Evolutionary conservation across 768 basidiomycete species (phyloP), one percentile per base, ranked within the genome.

Genomic region (Boletus insuetus): DNA sequence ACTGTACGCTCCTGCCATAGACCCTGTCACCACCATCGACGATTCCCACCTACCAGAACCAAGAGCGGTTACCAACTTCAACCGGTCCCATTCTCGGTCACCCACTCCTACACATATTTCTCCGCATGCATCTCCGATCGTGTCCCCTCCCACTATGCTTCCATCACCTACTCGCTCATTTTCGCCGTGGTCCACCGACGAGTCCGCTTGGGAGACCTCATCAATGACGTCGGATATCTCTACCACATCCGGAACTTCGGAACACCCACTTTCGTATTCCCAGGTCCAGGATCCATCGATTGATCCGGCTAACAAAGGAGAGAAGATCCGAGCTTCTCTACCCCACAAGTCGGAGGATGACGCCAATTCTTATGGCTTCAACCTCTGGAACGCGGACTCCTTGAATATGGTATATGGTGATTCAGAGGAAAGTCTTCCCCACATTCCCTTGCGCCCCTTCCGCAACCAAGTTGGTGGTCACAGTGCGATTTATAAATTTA

Each of bases 391-490:
- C 40, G 68, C 68, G 2, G 69, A 70, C n/a, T 66, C 75, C 10
- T 67, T 77, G 49, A 66, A 76, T 35, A 67, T 77, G 58, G 69
- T 78, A 47, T 65, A 76, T 51, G 75, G 81, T 52, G 62, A 78
- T 40, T 74, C 82, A 13, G 77, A 85, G 55, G 84, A 83, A 51
- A 79, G 79, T 56, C 74, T 92, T 42, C 91, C 90, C 2, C 91
- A 94, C 55, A 94, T 99, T 46, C 96, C 95, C 34, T 76, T 99
- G 9, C 85, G 89, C 46, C 97, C 97, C 6, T 99, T 98, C 74
- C 86, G 91, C 46, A 97, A 99, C 64, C 95, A 98, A 74, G 97
- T 99, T 31, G 97, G 97, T 40, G 97, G 97, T 4, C 97, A 99
- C 69, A 92, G 84, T 60, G 89, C 93, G 53, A 97, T 99, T 64